phyloP scores from a whole-genome alignment of 257 asterid genomes.

The Solanum tarijense region DNA sequence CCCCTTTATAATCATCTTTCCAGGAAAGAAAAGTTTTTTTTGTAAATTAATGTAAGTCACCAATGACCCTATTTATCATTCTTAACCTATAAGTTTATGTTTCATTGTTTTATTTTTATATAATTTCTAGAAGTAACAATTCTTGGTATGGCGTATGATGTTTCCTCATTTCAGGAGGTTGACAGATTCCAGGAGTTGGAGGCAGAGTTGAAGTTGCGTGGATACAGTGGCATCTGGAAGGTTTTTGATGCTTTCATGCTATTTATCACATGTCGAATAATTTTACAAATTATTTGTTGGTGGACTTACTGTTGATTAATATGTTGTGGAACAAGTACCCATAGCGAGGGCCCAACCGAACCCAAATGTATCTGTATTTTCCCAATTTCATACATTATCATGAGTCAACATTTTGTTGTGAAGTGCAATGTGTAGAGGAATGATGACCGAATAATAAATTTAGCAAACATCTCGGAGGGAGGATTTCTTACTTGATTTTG shows the following conservation, averaged over 20 bases:
- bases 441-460: background rate
- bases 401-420: background rate
- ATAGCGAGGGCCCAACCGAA: background rate
- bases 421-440: background rate
- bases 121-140: background rate
- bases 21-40: background rate
- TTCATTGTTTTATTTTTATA: background rate
- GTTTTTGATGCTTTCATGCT: slow-evolving; percentile 25
- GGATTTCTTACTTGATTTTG: background rate
- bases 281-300: background rate
- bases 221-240: slow-evolving; percentile 95
- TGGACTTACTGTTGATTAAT: background rate
- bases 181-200: slow-evolving; percentile 81
- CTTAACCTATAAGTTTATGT: background rate
- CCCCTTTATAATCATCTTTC: background rate
- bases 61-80: background rate
- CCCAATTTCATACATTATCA: background rate
- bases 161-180: slow-evolving; percentile 60
- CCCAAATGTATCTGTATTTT: background rate
- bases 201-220: slow-evolving; percentile 60
- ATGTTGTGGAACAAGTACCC: background rate
- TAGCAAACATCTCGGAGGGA: background rate
- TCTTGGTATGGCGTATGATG: background rate
- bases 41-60: background rate
- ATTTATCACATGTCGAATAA: background rate